Percentiles rank a stretch among this genome's conserved stretches.
Evolutionary conservation across 768 basidiomycete species (phyloP).

Genomic region (Lactarius quietus): DNA sequence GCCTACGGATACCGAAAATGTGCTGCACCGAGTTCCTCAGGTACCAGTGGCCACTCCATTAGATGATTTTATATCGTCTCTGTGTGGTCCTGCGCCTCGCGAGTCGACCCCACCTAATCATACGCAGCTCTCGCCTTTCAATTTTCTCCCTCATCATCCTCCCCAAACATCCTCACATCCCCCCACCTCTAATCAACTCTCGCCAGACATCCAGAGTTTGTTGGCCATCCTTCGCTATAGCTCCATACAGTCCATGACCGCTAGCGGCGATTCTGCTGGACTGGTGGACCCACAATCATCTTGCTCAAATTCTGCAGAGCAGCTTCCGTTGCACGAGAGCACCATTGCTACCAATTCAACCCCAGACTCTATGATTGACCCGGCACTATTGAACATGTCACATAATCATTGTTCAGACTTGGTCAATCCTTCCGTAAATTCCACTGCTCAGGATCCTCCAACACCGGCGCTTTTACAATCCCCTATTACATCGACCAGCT

Average conservation of each 20-base stretch:
- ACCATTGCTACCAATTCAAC: background rate
- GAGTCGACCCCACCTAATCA: background rate
- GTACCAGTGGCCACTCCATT: slow-evolving; percentile 29
- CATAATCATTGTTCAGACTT: slow-evolving; percentile 5
- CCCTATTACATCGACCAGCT: slow-evolving; percentile 21
- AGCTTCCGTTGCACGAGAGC: background rate
- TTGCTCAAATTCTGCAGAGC: slow-evolving; percentile 28
- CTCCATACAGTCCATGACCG: background rate
- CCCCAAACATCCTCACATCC: slow-evolving; percentile 2
- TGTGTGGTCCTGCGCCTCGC: slow-evolving; percentile 14
- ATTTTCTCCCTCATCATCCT: background rate
- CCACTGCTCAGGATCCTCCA: slow-evolving; percentile 26
- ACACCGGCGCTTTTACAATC: slow-evolving; percentile 25
- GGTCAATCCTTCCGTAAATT: background rate
- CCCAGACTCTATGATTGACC: slow-evolving; percentile 26
- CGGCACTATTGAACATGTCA: slow-evolving; percentile 18
- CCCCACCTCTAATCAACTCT: slow-evolving; percentile 8
- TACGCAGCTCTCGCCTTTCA: background rate
- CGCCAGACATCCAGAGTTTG: slow-evolving; percentile 14
- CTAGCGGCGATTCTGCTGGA: slow-evolving; percentile 35
- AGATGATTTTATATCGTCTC: slow-evolving; percentile 36
- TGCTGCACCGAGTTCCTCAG: slow-evolving; percentile 3
- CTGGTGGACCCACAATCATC: slow-evolving; percentile 50
- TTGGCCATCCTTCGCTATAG: background rate
- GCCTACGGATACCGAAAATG: background rate